These are phyloP conservation scores for Silene noctiflora DNA, from an alignment of 179 eudicot genomes.

Conservation along the genomic window DNA sequence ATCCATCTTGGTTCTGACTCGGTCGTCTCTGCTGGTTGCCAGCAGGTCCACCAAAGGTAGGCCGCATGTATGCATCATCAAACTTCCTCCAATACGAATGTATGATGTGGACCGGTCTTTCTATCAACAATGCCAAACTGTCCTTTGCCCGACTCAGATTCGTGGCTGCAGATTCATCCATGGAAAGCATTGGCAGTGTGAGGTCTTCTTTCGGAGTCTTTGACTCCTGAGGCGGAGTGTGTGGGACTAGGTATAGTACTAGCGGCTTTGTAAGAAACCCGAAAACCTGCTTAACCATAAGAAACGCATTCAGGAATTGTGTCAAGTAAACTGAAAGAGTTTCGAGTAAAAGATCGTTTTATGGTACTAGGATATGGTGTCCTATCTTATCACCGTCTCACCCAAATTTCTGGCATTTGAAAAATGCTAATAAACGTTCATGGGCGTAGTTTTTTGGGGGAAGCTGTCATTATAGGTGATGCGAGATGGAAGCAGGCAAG, in stretches of 20 bases:
- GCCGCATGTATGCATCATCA: conserved; percentile 85
- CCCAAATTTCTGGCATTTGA: too few relatives aligned
- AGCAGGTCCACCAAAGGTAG: conserved; percentile 58
- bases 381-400: too few relatives aligned
- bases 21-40: conserved; percentile 13
- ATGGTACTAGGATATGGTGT: too few relatives aligned
- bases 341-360: not conserved
- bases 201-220: conserved; percentile 57
- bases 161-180: conserved; percentile 67
- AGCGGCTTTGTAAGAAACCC: conserved; percentile 90
- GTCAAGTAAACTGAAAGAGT: not conserved
- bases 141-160: conserved; percentile 66
- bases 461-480: too few relatives aligned
- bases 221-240: conserved; percentile 37
- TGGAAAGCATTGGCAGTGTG: conserved; percentile 70
- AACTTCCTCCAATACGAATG: conserved; percentile 92
- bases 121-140: conserved; percentile 69
- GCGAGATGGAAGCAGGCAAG: too few relatives aligned
- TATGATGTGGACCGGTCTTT: conserved; percentile 80
- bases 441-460: too few relatives aligned
- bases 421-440: too few relatives aligned
- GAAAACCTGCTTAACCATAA: conserved; percentile 49
- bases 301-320: not conserved
- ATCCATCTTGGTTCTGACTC: not conserved
- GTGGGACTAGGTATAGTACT: conserved; percentile 53